A percentile compares a stretch with the other conserved stretches of the same genome.
Conservation (phyloP, 192 early-diverging fungal species). For the Pilaira anomala region DNA sequence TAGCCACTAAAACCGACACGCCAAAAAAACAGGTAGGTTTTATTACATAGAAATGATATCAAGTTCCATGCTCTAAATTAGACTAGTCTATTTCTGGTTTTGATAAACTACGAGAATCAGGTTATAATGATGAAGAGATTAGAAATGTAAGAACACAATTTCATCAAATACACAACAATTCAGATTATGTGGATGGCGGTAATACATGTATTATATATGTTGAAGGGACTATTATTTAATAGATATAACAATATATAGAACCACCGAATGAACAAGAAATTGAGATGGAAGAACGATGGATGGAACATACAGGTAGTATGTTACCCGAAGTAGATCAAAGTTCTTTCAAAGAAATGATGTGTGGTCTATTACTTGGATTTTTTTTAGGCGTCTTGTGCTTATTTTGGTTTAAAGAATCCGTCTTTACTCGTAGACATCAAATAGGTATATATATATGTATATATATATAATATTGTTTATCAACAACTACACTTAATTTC, state of each 20-base stretch:
- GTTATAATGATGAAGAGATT: constrained; percentile 58
- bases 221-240: too few relatives aligned
- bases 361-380: constrained; percentile 52
- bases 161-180: constrained; percentile 44
- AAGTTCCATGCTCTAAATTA: constrained; percentile 1
- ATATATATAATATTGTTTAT: background rate
- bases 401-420: constrained; percentile 54
- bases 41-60: background rate
- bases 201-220: background rate
- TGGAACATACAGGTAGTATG: constrained; percentile 47
- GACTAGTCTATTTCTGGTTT: constrained; percentile 42
- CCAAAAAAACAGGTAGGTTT: constrained; percentile 16
- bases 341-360: constrained; percentile 50
- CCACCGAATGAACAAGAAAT: constrained; percentile 21
- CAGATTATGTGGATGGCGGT: constrained; percentile 19
- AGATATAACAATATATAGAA: background rate
- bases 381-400: constrained; percentile 51
- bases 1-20: background rate
- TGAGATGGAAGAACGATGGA: constrained; percentile 52
- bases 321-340: constrained; percentile 53
- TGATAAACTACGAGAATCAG: constrained; percentile 50
- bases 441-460: constrained; percentile 37
- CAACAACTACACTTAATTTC: background rate
- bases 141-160: constrained; percentile 50
- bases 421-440: constrained; percentile 49